These are phyloP conservation scores for Chytriomyces sp. DNA, from an alignment of 192 early-diverging fungal species.

Conservation along the genomic window DNA sequence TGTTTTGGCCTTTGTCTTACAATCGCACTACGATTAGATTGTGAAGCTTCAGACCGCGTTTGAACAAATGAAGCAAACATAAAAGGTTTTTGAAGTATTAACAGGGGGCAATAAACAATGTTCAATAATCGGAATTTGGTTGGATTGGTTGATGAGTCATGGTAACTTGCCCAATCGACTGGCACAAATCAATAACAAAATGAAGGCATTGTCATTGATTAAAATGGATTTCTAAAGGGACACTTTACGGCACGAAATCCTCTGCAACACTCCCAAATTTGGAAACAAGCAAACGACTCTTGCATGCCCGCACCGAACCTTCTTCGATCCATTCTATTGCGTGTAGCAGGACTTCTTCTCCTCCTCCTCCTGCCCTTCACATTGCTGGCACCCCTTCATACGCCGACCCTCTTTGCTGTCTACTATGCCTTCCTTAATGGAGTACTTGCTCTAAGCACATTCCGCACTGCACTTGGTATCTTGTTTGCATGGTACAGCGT, in stretches of 20 bases:
- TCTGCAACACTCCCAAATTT: too few species aligned
- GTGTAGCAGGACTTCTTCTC: slow-evolving; percentile 41
- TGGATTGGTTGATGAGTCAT: too few species aligned
- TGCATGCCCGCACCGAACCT: too few species aligned
- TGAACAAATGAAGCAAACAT: slow-evolving; percentile 25
- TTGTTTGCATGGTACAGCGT: slow-evolving; percentile 36
- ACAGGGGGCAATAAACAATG: too few species aligned
- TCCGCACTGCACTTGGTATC: slow-evolving; percentile 41
- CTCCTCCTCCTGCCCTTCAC: slow-evolving; percentile 42
- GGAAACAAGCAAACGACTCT: too few species aligned
- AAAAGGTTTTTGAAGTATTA: too few species aligned
- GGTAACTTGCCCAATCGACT: too few species aligned
- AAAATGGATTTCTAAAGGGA: too few species aligned
- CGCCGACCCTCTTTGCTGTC: slow-evolving; percentile 40
- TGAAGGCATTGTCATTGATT: too few species aligned
- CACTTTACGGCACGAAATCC: too few species aligned
- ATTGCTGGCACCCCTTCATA: slow-evolving; percentile 47
- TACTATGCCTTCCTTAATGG: slow-evolving; percentile 51
- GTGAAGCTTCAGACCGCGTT: slow-evolving; percentile 27
- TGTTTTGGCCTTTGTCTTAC: slow-evolving; percentile 30
- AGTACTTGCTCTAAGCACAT: slow-evolving; percentile 40
- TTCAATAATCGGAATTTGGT: too few species aligned
- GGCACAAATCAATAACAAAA: too few species aligned
- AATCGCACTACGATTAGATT: slow-evolving; percentile 23
- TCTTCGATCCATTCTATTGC: slow-evolving; percentile 44